phyloP scores from a whole-genome alignment of 2,329 filamentous ascomycete species.

The Cercospora berteroae region DNA sequence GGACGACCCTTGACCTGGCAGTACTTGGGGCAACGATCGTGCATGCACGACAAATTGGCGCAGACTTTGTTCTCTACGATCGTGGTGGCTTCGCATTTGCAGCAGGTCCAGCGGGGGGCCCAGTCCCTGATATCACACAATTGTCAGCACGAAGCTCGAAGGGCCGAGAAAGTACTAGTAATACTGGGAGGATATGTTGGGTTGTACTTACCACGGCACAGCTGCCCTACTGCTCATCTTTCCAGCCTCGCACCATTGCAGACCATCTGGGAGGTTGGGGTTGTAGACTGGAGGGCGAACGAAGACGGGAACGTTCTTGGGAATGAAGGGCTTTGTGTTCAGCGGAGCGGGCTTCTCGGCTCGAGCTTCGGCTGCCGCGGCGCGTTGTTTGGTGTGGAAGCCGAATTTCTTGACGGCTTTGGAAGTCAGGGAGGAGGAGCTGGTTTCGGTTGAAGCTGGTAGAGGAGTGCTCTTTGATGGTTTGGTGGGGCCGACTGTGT shows the following conservation, averaged over 20 bases:
- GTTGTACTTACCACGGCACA: neutral
- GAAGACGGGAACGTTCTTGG: neutral
- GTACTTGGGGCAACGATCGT: conserved; percentile 28
- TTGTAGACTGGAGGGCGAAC: conserved; percentile 26
- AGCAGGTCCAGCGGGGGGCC: conserved; percentile 34
- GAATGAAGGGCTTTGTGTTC: neutral
- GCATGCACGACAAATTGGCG: conserved; percentile 28
- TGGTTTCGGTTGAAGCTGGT: neutral
- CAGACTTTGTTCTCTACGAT: conserved; percentile 35
- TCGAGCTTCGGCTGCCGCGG: neutral
- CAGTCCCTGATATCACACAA: conserved; percentile 19
- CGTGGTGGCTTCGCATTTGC: conserved; percentile 27
- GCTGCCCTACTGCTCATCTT: conserved; percentile 22
- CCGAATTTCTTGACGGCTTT: conserved; percentile 1
- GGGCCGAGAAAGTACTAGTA: neutral
- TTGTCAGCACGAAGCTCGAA: too few relatives aligned
- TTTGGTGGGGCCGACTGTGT: neutral
- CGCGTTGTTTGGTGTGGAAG: neutral
- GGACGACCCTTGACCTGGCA: conserved; percentile 12
- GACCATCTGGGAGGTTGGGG: conserved; percentile 3
- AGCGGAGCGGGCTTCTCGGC: neutral
- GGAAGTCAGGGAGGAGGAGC: neutral
- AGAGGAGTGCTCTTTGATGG: neutral
- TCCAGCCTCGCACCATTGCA: conserved; percentile 23
- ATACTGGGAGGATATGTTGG: neutral